Percentiles rank a stretch among this genome's conserved stretches.
Evolutionary conservation across 164 flowering plant species (phyloP).

Genomic region (Kingdonia uniflora): DNA sequence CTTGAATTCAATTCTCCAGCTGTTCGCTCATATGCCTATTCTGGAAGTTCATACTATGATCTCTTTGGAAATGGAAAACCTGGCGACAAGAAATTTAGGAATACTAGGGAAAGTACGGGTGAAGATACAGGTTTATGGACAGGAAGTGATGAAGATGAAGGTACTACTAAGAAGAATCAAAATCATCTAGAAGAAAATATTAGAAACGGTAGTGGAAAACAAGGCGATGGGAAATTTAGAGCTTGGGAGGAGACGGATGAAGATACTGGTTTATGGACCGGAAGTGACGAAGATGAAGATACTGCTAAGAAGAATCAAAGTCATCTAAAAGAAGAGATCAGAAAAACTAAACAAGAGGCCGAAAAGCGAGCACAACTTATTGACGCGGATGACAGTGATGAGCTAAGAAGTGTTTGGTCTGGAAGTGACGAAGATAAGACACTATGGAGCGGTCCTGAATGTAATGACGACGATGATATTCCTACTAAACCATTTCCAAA

Average conservation of each 20-base stretch:
- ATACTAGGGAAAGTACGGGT: conserved; percentile 32
- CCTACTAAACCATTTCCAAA: conserved; percentile 82
- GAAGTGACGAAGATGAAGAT: conserved; percentile 60
- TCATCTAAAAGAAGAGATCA: conserved; percentile 44
- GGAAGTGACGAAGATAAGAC: conserved; percentile 93
- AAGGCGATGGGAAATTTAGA: no score
- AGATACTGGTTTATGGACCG: conserved; percentile 64
- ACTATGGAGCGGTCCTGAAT: conserved; percentile 87
- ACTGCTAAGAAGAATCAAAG: conserved; percentile 24
- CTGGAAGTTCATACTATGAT: conserved; percentile 43
- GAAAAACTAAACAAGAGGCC: conserved; percentile 55
- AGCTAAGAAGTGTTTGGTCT: conserved; percentile 78
- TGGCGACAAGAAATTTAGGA: conserved; percentile 48
- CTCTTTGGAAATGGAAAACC: conserved; percentile 61
- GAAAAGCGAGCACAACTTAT: conserved; percentile 50
- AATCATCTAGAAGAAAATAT: conserved; percentile 26
- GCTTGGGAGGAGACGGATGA: conserved; percentile 32
- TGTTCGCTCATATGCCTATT: conserved; percentile 51
- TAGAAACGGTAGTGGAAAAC: no score
- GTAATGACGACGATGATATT: conserved; percentile 73
- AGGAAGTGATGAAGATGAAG: conserved; percentile 70
- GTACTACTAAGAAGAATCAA: conserved; percentile 24
- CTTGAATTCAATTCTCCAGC: conserved; percentile 24
- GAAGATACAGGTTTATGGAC: conserved; percentile 46
- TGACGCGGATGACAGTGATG: conserved; percentile 97